phyloP scores from a whole-genome alignment of 208 protist genomes.

The Acanthamoeba triangularis region DNA sequence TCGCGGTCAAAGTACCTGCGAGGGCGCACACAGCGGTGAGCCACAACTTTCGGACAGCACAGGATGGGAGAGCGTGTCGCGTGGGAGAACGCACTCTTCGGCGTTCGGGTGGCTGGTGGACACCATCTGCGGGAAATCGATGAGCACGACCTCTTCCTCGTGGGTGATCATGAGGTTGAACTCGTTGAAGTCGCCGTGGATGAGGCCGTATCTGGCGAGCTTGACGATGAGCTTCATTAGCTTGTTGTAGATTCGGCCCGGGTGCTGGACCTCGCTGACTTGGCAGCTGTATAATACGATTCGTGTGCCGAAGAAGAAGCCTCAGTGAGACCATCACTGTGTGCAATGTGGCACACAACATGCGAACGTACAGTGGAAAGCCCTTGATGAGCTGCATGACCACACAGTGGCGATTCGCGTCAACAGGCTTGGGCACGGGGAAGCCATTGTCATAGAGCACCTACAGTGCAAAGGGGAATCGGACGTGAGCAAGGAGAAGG shows the following conservation, averaged over 20 bases:
- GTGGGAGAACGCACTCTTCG: conserved; percentile 86
- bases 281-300: conserved; percentile 88
- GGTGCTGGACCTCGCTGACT: conserved; percentile 94
- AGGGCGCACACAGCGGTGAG: not conserved
- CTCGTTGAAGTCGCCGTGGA: conserved; percentile 99
- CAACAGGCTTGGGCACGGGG: conserved; percentile 97
- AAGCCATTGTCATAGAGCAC: conserved; percentile 97
- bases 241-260: conserved; percentile 94
- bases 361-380: conserved; percentile 92
- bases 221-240: conserved; percentile 96
- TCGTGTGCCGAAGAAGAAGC: not conserved
- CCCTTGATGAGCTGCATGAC: conserved; percentile 98
- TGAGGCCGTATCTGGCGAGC: conserved; percentile 96
- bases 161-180: conserved; percentile 99
- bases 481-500: not conserved
- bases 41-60: not conserved
- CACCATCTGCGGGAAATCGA: conserved; percentile 99
- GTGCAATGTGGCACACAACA: no score
- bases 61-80: not conserved
- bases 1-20: conserved; percentile 97
- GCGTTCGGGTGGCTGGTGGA: conserved; percentile 98
- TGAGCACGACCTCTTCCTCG: conserved; percentile 96
- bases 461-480: not conserved
- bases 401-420: conserved; percentile 98
- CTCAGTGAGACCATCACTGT: not conserved